A percentile compares a stretch with the other conserved stretches of the same genome.
Evolutionary conservation across 768 basidiomycete genomes (phyloP).

Genomic region (Boletales sp.): DNA sequence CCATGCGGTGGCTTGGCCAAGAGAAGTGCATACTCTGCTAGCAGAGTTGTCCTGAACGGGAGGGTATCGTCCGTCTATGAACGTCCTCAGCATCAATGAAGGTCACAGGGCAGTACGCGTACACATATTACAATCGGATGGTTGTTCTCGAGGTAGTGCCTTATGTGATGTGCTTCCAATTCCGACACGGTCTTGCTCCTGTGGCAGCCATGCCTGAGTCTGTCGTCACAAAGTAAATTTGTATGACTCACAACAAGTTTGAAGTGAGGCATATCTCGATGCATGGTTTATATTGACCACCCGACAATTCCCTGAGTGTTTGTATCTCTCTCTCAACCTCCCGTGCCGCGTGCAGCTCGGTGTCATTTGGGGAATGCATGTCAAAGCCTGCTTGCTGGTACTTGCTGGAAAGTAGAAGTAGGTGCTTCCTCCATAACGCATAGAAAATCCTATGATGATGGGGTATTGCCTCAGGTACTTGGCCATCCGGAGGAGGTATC

Average conservation of each 20-base stretch:
- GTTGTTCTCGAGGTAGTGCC: constrained; percentile 54
- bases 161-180: constrained; percentile 71
- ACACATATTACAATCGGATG: constrained; percentile 81
- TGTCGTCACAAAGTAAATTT: neutral
- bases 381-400: constrained; percentile 16
- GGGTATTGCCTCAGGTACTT: constrained; percentile 18
- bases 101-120: constrained; percentile 5
- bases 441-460: constrained; percentile 22
- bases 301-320: constrained; percentile 9
- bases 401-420: constrained; percentile 16
- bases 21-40: constrained; percentile 78
- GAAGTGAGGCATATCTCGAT: constrained; percentile 83
- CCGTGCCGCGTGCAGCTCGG: constrained; percentile 16
- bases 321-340: constrained; percentile 24
- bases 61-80: constrained; percentile 78
- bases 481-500: constrained; percentile 18
- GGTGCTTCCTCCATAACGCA: constrained; percentile 21
- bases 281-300: constrained; percentile 43
- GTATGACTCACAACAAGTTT: constrained; percentile 60
- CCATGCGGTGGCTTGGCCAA: constrained; percentile 70
- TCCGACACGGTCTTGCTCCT: constrained; percentile 68
- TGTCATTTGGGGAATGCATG: constrained; percentile 3
- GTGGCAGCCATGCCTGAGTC: neutral
- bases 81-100: neutral
- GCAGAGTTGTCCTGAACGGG: constrained; percentile 69